Evolutionary conservation across 352 stramenopile species (phyloP).

Genomic region (Phytopythium ostracodes): DNA sequence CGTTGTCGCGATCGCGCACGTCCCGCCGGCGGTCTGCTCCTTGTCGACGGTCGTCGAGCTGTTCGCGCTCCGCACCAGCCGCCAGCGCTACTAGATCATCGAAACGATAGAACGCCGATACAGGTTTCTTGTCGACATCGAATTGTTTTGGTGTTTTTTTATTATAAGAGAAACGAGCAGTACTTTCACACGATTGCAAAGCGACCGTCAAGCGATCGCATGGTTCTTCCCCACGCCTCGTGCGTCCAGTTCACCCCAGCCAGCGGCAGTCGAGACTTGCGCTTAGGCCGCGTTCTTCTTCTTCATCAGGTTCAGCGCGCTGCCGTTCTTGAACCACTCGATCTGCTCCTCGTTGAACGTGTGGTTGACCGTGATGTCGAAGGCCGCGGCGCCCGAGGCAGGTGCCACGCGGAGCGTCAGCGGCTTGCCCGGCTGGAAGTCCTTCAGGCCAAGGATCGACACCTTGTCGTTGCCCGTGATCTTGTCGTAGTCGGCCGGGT

Average conservation of each 20-base stretch:
- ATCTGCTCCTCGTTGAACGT: conserved; percentile 95
- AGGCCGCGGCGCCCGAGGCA: conserved; percentile 45
- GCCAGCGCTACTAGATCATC: conserved; percentile 12
- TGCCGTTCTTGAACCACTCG: conserved; percentile 93
- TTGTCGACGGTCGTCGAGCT: conserved; percentile 21
- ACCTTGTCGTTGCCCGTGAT: conserved; percentile 92
- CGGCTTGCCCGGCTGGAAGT: conserved; percentile 84
- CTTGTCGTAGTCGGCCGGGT: conserved; percentile 91
- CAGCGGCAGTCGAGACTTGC: background rate
- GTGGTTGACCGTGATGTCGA: conserved; percentile 92
- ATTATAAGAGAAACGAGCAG: conserved; percentile 42
- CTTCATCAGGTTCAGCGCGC: conserved; percentile 94
- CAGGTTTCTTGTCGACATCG: background rate
- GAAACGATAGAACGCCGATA: too few relatives aligned
- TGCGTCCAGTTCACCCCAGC: background rate
- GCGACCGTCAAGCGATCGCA: background rate
- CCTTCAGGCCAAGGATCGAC: conserved; percentile 83
- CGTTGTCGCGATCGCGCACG: conserved; percentile 30
- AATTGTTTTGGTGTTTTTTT: conserved; percentile 7
- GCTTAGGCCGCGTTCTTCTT: conserved; percentile 62
- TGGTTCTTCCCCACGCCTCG: conserved; percentile 5
- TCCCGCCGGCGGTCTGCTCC: conserved; percentile 28
- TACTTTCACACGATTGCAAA: conserved; percentile 29
- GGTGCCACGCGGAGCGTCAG: conserved; percentile 83
- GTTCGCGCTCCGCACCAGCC: conserved; percentile 21